phyloP scores from a whole-genome alignment of 2,329 filamentous ascomycete species.

The Colletotrichum tamarilloi region DNA sequence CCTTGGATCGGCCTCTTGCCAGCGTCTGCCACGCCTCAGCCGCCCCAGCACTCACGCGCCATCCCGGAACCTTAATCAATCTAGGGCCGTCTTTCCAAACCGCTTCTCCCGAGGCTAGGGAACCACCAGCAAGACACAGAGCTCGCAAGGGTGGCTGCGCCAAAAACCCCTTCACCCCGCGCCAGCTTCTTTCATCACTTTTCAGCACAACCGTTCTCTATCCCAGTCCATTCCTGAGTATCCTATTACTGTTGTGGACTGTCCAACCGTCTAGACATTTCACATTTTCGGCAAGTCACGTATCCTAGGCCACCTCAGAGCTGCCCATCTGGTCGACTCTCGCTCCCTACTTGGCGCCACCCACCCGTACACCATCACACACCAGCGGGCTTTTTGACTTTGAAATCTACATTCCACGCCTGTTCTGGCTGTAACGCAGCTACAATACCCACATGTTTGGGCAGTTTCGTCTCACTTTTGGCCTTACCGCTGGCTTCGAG shows the following conservation, averaged over 20 bases:
- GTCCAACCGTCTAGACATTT: background rate
- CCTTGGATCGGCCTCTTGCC: conserved; percentile 18
- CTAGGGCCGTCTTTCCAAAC: conserved; percentile 20
- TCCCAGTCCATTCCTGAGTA: conserved; percentile 4
- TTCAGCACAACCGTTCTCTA: conserved; percentile 9
- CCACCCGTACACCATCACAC: conserved; percentile 4
- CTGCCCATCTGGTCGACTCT: background rate
- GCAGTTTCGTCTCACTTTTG: conserved; percentile 17
- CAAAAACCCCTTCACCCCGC: conserved; percentile 28
- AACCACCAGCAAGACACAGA: conserved; percentile 23
- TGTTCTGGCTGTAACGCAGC: conserved; percentile 9
- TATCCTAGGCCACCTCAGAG: background rate
- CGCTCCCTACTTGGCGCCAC: background rate
- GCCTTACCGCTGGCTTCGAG: conserved; percentile 7
- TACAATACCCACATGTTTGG: conserved; percentile 12
- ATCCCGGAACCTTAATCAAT: conserved; percentile 35
- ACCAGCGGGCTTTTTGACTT: background rate
- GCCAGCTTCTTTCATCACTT: conserved; percentile 29
- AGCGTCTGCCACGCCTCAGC: conserved; percentile 30
- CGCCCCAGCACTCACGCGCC: conserved; percentile 27
- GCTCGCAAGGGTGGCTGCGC: conserved; percentile 16
- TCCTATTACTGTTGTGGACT: background rate
- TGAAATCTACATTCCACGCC: conserved; percentile 7
- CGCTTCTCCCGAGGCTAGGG: conserved; percentile 26
- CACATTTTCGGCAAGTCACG: background rate